Evolutionary conservation across 1,284 basidiomycete species (phyloP).

Genomic region (Xerocomus cyaneibrunnescens): DNA sequence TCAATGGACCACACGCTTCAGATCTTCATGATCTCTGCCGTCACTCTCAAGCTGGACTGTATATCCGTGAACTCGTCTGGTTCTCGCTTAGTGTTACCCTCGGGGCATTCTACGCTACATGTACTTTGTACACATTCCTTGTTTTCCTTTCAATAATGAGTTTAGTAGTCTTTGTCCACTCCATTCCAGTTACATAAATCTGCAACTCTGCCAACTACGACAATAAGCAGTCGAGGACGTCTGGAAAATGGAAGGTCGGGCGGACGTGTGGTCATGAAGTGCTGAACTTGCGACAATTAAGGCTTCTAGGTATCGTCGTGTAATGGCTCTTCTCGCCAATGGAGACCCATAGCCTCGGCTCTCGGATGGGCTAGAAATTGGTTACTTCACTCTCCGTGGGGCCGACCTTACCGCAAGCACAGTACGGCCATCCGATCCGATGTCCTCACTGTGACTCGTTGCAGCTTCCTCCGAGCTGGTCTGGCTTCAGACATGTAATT

Average conservation of each 20-base stretch:
- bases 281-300: too few relatives aligned
- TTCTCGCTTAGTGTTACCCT: slow-evolving; percentile 21
- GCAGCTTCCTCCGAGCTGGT: too few relatives aligned
- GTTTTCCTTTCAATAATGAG: slow-evolving; percentile 9
- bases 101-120: slow-evolving; percentile 22
- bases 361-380: too few relatives aligned
- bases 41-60: slow-evolving; percentile 13
- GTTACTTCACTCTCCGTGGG: too few relatives aligned
- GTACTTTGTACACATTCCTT: slow-evolving; percentile 18
- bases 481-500: too few relatives aligned
- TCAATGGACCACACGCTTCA: neutral
- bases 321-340: too few relatives aligned
- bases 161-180: neutral
- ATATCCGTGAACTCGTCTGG: slow-evolving; percentile 13
- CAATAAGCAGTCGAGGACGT: neutral
- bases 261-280: too few relatives aligned
- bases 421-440: too few relatives aligned
- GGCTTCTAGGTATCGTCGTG: too few relatives aligned
- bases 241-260: neutral
- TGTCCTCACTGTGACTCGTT: too few relatives aligned
- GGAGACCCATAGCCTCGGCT: too few relatives aligned
- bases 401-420: too few relatives aligned
- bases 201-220: neutral
- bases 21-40: slow-evolving; percentile 1
- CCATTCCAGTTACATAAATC: neutral